Evolutionary conservation across 2,329 filamentous ascomycete genomes (phyloP).

Genomic region (Aspergillus sergii): DNA sequence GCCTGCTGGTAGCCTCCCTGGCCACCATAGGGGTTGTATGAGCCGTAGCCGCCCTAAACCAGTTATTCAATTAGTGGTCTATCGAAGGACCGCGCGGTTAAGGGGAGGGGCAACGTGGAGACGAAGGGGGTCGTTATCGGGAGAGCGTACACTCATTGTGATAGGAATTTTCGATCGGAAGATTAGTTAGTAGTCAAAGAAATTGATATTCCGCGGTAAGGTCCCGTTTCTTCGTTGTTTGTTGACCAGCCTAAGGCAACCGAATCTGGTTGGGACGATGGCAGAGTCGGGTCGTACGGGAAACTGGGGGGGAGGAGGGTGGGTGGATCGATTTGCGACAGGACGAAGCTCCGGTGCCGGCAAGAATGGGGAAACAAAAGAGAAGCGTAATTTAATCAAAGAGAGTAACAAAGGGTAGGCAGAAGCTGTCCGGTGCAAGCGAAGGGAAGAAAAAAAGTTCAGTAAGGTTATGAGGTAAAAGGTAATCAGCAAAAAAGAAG

Average conservation of each 20-base stretch:
- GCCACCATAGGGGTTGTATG: conserved; percentile 50
- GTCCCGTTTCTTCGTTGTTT: not conserved
- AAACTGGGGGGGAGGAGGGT: not conserved
- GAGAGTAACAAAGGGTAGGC: not conserved
- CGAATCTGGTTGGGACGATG: not conserved
- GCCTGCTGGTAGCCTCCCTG: conserved; percentile 32
- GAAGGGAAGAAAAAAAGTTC: not conserved
- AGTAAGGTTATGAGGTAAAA: not conserved
- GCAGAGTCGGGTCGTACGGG: conserved; percentile 3
- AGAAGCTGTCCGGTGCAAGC: not conserved
- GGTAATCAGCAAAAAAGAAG: not conserved
- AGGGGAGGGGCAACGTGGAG: conserved; percentile 1
- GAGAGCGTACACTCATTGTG: conserved; percentile 23
- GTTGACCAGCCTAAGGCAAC: not conserved
- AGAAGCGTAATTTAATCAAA: not conserved
- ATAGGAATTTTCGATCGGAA: not conserved
- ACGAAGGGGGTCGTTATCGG: not conserved
- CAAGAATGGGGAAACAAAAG: not conserved
- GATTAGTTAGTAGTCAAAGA: not conserved
- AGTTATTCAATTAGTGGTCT: conserved; percentile 20
- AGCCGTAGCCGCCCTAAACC: conserved; percentile 49
- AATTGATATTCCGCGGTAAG: not conserved
- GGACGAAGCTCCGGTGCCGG: not conserved
- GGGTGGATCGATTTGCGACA: conserved; percentile 1
- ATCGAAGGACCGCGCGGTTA: conserved; percentile 15